phyloP scores from a whole-genome alignment of 2,329 filamentous ascomycete species.

The Colletotrichum sp. region DNA sequence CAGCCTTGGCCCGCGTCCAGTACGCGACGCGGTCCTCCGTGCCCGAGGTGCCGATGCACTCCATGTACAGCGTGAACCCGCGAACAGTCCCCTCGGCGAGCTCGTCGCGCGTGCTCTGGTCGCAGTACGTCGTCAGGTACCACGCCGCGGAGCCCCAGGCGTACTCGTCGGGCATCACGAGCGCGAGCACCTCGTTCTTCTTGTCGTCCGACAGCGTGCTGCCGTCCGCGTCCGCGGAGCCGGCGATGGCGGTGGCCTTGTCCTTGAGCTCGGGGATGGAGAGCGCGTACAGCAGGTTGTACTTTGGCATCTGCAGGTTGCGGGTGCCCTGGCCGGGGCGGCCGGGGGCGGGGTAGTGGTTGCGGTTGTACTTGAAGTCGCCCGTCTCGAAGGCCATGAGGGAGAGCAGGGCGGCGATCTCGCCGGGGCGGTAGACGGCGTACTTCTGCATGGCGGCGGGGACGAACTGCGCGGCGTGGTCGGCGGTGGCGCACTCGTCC shows the following conservation, averaged over 20 bases:
- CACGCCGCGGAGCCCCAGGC: slow-evolving; percentile 60
- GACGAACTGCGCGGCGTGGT: slow-evolving; percentile 63
- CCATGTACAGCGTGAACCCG: slow-evolving; percentile 52
- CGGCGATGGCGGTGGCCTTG: slow-evolving; percentile 32
- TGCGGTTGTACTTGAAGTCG: slow-evolving; percentile 74
- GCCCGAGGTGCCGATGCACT: slow-evolving; percentile 46
- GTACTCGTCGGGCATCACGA: slow-evolving; percentile 53
- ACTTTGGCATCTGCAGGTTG: slow-evolving; percentile 56
- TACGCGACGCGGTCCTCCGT: slow-evolving; percentile 40
- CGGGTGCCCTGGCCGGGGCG: slow-evolving; percentile 72
- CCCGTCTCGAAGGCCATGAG: slow-evolving; percentile 75
- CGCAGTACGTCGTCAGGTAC: slow-evolving; percentile 54
- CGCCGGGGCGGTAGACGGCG: slow-evolving; percentile 54
- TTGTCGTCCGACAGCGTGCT: slow-evolving; percentile 28
- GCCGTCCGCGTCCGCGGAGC: slow-evolving; percentile 29
- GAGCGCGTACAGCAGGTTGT: slow-evolving; percentile 53
- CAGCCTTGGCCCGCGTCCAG: slow-evolving; percentile 51
- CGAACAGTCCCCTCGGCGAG: slow-evolving; percentile 43
- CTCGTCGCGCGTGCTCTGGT: slow-evolving; percentile 29
- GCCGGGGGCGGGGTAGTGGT: slow-evolving; percentile 52
- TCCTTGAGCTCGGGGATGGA: slow-evolving; percentile 41
- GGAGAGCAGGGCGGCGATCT: slow-evolving; percentile 73
- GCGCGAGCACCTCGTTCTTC: slow-evolving; percentile 45
- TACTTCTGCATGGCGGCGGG: slow-evolving; percentile 62
- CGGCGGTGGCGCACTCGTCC: slow-evolving; percentile 70